Conservation (phyloP, 805 yeast species). For the Saturnispora quitensis region DNA sequence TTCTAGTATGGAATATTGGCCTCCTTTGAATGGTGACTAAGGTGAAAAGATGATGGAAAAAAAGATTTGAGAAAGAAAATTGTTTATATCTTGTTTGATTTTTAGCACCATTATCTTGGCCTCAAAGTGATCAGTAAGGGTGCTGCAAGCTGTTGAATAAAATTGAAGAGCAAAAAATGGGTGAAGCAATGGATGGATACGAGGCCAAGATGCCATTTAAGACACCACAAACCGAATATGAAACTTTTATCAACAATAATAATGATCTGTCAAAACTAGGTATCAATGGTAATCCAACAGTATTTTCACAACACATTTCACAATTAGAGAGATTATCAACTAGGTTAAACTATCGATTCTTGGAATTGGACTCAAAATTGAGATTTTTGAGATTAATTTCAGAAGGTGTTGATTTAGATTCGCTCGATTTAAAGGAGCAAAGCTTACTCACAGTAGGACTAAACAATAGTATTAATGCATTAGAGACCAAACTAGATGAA, state of each 20-base stretch:
- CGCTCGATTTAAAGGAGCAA: slow-evolving; percentile 17
- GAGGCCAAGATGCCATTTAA: slow-evolving; percentile 1
- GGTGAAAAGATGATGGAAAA: neutral
- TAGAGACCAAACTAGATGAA: slow-evolving; percentile 14
- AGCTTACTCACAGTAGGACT: slow-evolving; percentile 15
- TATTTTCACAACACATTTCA: slow-evolving; percentile 5
- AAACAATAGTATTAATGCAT: slow-evolving; percentile 9
- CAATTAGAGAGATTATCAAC: slow-evolving; percentile 7
- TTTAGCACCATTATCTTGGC: no score
- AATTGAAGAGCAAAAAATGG: neutral
- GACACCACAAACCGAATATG: slow-evolving; percentile 12
- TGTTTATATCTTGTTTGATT: neutral
- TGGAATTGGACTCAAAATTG: slow-evolving; percentile 67
- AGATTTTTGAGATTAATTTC: slow-evolving; percentile 49
- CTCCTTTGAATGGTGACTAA: neutral
- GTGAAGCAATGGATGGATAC: neutral
- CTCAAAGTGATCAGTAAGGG: neutral
- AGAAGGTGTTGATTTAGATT: slow-evolving; percentile 22
- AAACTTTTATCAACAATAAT: slow-evolving; percentile 4
- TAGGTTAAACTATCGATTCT: slow-evolving; percentile 51
- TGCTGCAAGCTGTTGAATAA: neutral
- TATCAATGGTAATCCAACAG: slow-evolving; percentile 1
- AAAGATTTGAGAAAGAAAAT: neutral
- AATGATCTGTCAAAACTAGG: neutral
- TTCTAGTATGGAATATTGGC: neutral